Evolutionary conservation across 139 green algal species (phyloP).

Genomic region (Volvox africanus): DNA sequence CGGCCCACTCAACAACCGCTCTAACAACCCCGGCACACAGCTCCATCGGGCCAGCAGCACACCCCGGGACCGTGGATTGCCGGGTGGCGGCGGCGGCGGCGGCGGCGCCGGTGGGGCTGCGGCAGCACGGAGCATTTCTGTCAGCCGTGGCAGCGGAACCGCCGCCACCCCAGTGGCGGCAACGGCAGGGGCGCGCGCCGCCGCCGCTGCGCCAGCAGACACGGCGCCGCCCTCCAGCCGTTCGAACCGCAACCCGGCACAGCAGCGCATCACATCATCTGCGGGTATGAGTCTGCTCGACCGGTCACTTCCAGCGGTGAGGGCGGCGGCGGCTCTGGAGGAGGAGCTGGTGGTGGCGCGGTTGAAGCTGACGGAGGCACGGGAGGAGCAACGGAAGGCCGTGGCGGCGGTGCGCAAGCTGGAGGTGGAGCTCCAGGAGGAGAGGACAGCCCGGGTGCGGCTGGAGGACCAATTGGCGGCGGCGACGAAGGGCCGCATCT

Average conservation of each 20-base stretch:
- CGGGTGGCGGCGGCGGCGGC: neutral
- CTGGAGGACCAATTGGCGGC: conserved; percentile 23
- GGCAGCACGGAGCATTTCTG: neutral
- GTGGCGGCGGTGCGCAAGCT: neutral
- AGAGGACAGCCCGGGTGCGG: neutral
- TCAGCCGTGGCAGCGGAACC: neutral
- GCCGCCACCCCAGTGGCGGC: neutral
- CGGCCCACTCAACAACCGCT: neutral
- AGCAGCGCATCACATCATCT: neutral
- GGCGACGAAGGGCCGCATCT: neutral
- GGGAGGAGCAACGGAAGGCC: conserved; percentile 32
- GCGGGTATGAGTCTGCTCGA: conserved; percentile 24
- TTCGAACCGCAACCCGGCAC: neutral
- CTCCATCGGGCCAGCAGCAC: neutral
- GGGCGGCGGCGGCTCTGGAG: conserved; percentile 42
- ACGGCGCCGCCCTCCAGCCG: neutral
- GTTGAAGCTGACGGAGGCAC: conserved; percentile 2
- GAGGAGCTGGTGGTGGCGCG: conserved; percentile 32
- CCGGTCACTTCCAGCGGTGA: conserved; percentile 19
- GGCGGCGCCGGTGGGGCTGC: conserved; percentile 12
- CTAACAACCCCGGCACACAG: neutral
- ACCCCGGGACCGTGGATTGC: neutral
- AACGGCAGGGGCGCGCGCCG: neutral
- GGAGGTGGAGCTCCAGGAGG: conserved; percentile 21
- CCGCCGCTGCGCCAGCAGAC: neutral